Evolutionary conservation across 2,329 filamentous ascomycete genomes (phyloP).

Genomic region (Penicillium capsulatum): DNA sequence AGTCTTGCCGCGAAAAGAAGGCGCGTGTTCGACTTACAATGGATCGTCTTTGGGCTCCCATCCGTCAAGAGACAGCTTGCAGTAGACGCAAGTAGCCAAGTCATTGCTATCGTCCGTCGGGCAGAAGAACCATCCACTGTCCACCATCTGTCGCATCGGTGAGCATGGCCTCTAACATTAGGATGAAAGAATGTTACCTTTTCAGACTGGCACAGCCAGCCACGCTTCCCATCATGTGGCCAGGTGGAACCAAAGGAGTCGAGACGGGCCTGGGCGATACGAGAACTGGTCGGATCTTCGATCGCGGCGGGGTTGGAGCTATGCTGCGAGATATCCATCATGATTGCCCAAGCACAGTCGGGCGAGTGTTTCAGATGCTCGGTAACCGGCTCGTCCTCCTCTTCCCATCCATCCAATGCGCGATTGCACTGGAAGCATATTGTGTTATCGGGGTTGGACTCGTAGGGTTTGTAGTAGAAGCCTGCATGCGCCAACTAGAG

Average conservation of each 20-base stretch:
- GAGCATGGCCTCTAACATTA: slow-evolving; percentile 7
- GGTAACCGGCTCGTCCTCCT: slow-evolving; percentile 72
- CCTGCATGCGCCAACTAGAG: slow-evolving; percentile 79
- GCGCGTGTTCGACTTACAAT: slow-evolving; percentile 53
- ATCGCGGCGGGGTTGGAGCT: slow-evolving; percentile 47
- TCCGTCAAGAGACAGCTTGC: slow-evolving; percentile 80
- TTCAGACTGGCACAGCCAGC: slow-evolving; percentile 83
- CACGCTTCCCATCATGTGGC: slow-evolving; percentile 84
- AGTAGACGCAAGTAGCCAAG: slow-evolving; percentile 87
- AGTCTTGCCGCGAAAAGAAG: slow-evolving; percentile 13
- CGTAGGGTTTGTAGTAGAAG: slow-evolving; percentile 79
- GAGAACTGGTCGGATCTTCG: slow-evolving; percentile 68
- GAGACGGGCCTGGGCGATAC: slow-evolving; percentile 71
- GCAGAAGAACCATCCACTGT: slow-evolving; percentile 91
- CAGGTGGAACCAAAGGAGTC: slow-evolving; percentile 80
- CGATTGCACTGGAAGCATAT: slow-evolving; percentile 83
- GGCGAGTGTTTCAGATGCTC: slow-evolving; percentile 83
- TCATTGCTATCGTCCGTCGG: slow-evolving; percentile 79
- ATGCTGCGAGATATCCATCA: slow-evolving; percentile 54
- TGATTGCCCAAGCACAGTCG: slow-evolving; percentile 82
- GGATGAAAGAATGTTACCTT: slow-evolving; percentile 55
- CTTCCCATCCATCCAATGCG: slow-evolving; percentile 87
- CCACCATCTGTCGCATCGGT: slow-evolving; percentile 61
- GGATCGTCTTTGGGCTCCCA: slow-evolving; percentile 95
- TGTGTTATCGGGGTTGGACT: slow-evolving; percentile 77